These are phyloP conservation scores for Termitomyces sp. DNA, from an alignment of 768 basidiomycete species.

Conservation along the genomic window DNA sequence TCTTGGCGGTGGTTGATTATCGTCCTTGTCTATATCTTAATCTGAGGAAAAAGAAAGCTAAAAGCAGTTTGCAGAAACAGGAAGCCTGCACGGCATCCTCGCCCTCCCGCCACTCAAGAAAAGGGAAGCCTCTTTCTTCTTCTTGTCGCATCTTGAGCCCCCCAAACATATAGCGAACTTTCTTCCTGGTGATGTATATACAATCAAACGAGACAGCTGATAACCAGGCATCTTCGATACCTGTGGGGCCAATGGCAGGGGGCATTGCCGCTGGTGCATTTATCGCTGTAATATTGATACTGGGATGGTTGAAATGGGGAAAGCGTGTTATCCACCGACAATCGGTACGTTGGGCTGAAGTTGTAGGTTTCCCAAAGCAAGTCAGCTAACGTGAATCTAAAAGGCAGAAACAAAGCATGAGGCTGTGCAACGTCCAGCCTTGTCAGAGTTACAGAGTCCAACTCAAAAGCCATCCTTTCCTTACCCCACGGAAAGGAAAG, in stretches of 20 bases:
- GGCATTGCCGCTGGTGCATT: constrained; percentile 42
- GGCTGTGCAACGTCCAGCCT: constrained; percentile 20
- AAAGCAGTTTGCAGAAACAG: background rate
- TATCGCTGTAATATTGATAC: constrained; percentile 36
- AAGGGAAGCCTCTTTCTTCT: background rate
- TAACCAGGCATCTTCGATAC: constrained; percentile 21
- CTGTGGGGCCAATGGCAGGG: constrained; percentile 46
- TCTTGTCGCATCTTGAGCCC: background rate
- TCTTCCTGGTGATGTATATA: constrained; percentile 13
- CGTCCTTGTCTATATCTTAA: constrained; percentile 6
- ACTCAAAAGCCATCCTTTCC: constrained; percentile 25
- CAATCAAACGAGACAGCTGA: constrained; percentile 5
- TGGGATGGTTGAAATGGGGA: constrained; percentile 46
- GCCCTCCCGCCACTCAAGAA: constrained; percentile 2
- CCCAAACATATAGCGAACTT: background rate
- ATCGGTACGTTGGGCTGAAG: background rate
- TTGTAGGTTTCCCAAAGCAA: background rate
- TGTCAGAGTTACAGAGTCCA: constrained; percentile 13
- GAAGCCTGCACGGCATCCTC: constrained; percentile 4
- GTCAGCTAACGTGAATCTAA: constrained; percentile 10
- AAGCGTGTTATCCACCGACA: constrained; percentile 32
- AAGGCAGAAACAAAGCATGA: constrained; percentile 31
- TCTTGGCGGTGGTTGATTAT: constrained; percentile 1
- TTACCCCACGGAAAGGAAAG: constrained; percentile 26
- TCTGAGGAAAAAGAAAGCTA: constrained; percentile 9